These are phyloP conservation scores for Podospora sp. DNA, from an alignment of 495 filamentous ascomycete species.

Conservation along the genomic window DNA sequence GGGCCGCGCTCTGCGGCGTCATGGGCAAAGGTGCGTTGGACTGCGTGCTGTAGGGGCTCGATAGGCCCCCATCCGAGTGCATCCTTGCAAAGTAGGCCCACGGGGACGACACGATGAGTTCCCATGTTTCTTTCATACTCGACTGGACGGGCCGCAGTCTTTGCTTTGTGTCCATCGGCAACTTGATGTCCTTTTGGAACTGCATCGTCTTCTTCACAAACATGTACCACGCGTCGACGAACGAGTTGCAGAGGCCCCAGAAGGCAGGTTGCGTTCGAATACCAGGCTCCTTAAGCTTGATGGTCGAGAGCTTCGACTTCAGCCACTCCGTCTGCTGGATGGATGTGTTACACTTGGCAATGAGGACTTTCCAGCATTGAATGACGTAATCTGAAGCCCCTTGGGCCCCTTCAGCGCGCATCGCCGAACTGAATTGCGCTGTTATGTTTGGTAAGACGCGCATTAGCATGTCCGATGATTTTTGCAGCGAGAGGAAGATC, in stretches of 20 bases:
- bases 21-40: conserved; percentile 49
- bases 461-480: conserved; percentile 67
- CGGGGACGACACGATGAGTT: conserved; percentile 73
- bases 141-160: conserved; percentile 76
- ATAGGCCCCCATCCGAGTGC: conserved; percentile 19
- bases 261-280: conserved; percentile 75
- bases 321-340: conserved; percentile 67
- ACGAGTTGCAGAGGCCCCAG: conserved; percentile 78
- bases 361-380: conserved; percentile 69
- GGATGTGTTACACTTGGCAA: conserved; percentile 64
- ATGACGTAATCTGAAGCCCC: conserved; percentile 54
- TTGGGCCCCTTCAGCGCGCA: conserved; percentile 46
- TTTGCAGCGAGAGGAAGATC: conserved; percentile 72
- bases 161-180: conserved; percentile 67
- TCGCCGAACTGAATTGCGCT: conserved; percentile 58
- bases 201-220: conserved; percentile 72
- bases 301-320: conserved; percentile 69
- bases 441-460: conserved; percentile 66
- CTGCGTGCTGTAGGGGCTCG: conserved; percentile 40
- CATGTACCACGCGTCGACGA: conserved; percentile 74
- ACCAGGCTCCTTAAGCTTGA: conserved; percentile 81
- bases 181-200: conserved; percentile 58
- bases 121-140: conserved; percentile 72
- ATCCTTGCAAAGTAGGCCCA: conserved; percentile 58
- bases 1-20: conserved; percentile 78